Percentiles rank a stretch among this genome's conserved stretches.
phyloP scores from a whole-genome alignment of 1,284 basidiomycete species.

The Quambalaria eucalypti region DNA sequence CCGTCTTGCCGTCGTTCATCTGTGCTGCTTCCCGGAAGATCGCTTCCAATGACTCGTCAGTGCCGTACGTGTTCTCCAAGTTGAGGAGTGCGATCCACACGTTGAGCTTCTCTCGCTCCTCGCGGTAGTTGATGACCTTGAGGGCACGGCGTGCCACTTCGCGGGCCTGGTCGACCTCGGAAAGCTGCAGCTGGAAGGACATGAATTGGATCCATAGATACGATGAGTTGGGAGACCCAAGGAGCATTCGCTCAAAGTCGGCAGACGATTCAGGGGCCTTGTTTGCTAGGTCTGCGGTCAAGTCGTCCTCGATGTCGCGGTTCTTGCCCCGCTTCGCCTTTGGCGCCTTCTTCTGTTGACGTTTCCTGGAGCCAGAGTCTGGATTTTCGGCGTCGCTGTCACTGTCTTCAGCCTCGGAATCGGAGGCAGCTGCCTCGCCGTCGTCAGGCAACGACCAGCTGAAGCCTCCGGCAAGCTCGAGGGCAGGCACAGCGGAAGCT shows the following conservation, averaged over 20 bases:
- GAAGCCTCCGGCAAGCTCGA: conserved; percentile 52
- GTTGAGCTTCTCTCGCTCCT: conserved; percentile 92
- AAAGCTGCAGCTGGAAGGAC: conserved; percentile 92
- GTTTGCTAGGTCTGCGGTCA: conserved; percentile 34
- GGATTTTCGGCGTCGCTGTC: conserved; percentile 51
- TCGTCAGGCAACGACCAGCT: conserved; percentile 51
- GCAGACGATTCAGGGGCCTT: conserved; percentile 69
- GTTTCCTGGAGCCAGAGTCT: conserved; percentile 6
- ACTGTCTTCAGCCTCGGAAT: conserved; percentile 3
- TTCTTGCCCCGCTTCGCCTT: conserved; percentile 14
- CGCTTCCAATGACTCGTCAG: conserved; percentile 59
- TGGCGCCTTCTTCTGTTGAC: conserved; percentile 2
- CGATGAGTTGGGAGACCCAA: conserved; percentile 94
- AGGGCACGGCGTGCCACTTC: conserved; percentile 75
- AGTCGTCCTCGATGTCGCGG: conserved; percentile 22
- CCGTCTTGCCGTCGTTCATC: conserved; percentile 82
- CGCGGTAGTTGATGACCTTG: conserved; percentile 81
- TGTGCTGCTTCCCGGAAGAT: conserved; percentile 82
- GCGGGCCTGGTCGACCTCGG: conserved; percentile 88
- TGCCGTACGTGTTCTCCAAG: conserved; percentile 87
- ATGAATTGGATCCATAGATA: conserved; percentile 99
- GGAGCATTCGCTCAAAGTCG: conserved; percentile 86
- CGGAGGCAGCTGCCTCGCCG: conserved; percentile 16
- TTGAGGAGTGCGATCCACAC: conserved; percentile 96
- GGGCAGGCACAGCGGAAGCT: conserved; percentile 26